phyloP scores from a whole-genome alignment of 306 rosid species.

The Inga oerstediana region DNA sequence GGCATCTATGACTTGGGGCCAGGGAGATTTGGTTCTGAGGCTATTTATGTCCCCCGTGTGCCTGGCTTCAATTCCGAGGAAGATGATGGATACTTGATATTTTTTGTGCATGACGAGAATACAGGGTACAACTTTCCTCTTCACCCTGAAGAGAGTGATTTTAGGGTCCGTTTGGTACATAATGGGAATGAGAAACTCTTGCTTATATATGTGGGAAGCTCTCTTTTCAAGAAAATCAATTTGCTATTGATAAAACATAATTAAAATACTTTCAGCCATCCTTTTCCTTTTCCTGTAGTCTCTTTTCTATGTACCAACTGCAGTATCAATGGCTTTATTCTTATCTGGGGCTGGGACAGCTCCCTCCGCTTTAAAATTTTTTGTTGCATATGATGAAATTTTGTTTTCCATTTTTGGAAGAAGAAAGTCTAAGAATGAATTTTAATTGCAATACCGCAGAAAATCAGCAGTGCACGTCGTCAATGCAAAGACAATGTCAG shows the following conservation, averaged over 20 bases:
- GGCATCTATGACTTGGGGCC: constrained; percentile 87
- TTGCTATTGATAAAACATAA: not conserved
- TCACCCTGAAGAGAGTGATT: not conserved
- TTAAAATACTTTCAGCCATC: not conserved
- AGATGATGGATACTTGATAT: constrained; percentile 92
- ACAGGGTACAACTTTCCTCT: constrained; percentile 54
- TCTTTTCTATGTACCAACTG: not conserved
- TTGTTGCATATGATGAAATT: constrained; percentile 6
- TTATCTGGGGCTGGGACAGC: not conserved
- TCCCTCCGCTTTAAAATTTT: not conserved
- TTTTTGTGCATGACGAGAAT: constrained; percentile 84
- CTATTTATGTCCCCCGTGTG: constrained; percentile 74
- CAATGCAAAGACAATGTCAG: constrained; percentile 89
- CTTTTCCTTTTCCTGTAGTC: not conserved
- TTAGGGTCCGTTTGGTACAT: not conserved
- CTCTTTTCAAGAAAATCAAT: not conserved
- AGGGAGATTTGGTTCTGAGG: constrained; percentile 83
- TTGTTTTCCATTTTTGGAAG: not conserved
- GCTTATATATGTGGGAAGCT: not conserved
- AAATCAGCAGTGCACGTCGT: constrained; percentile 70
- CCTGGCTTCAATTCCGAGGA: constrained; percentile 77
- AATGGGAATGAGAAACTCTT: not conserved
- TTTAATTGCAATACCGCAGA: constrained; percentile 49
- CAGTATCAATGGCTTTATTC: not conserved
- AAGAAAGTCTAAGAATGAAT: constrained; percentile 27